Evolutionary conservation across 129 eudicot genomes (phyloP).

Genomic region (Artemisia tridentata): DNA sequence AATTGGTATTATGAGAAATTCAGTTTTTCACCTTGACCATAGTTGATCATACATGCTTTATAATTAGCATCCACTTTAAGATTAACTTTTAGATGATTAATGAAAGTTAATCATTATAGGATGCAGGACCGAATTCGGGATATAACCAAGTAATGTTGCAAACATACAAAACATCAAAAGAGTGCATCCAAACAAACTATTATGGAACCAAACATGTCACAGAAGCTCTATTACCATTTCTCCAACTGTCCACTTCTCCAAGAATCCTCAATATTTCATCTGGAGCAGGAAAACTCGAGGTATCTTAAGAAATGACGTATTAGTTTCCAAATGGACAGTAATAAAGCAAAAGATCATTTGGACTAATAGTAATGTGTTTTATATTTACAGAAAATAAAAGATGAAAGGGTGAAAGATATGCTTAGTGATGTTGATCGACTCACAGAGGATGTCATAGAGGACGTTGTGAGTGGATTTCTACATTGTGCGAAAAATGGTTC

Average conservation of each 20-base stretch:
- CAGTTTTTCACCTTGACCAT: too few relatives aligned
- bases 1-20: too few relatives aligned
- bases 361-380: not conserved
- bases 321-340: not conserved
- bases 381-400: conserved; percentile 23
- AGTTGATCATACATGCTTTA: too few relatives aligned
- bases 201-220: conserved; percentile 26
- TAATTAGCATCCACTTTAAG: not conserved
- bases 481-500: conserved; percentile 16
- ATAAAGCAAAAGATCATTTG: not conserved
- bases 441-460: conserved; percentile 21
- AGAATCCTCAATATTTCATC: conserved; percentile 20
- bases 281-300: conserved; percentile 25
- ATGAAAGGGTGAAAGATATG: conserved; percentile 14
- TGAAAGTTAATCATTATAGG: not conserved
- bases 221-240: conserved; percentile 26
- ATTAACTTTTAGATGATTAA: conserved; percentile 1
- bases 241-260: conserved; percentile 15
- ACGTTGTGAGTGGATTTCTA: conserved; percentile 22
- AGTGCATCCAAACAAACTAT: conserved; percentile 20
- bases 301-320: not conserved
- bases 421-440: conserved; percentile 21
- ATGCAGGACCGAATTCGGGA: not conserved
- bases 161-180: conserved; percentile 21
- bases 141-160: conserved; percentile 16